A percentile compares a stretch with the other conserved stretches of the same genome.
Conservation (phyloP, 2,329 filamentous ascomycete genomes). For the Phyllosticta citribraziliensis region DNA sequence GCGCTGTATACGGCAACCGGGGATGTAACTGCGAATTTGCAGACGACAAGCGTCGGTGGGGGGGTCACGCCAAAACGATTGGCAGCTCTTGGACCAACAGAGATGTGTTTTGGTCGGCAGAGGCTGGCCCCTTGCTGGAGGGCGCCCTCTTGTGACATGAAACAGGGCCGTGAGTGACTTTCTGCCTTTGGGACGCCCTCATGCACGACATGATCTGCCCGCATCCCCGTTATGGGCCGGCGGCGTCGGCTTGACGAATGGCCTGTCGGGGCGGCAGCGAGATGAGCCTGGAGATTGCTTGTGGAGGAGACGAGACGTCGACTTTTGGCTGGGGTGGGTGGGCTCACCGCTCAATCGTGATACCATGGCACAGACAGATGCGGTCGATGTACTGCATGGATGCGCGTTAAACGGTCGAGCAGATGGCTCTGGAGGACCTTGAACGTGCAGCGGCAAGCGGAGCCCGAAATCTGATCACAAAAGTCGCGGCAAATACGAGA, state of each 20-base stretch:
- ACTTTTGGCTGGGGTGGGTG: background rate
- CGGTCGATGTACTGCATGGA: background rate
- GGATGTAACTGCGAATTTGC: slow-evolving; percentile 7
- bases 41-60: slow-evolving; percentile 1
- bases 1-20: slow-evolving; percentile 9
- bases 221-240: slow-evolving; percentile 6
- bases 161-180: slow-evolving; percentile 9
- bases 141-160: slow-evolving; percentile 11
- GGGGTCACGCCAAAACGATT: slow-evolving; percentile 8
- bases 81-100: slow-evolving; percentile 4
- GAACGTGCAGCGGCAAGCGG: slow-evolving; percentile 8
- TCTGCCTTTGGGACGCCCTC: background rate
- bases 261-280: background rate
- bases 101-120: too few relatives aligned
- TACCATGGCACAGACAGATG: background rate
- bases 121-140: slow-evolving; percentile 3
- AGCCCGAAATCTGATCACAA: slow-evolving; percentile 3
- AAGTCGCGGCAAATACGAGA: slow-evolving; percentile 5
- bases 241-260: slow-evolving; percentile 6
- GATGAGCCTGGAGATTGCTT: too few relatives aligned
- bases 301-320: too few relatives aligned
- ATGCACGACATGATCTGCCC: background rate
- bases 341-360: background rate
- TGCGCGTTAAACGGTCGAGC: slow-evolving; percentile 6
- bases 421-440: slow-evolving; percentile 4